Evolutionary conservation across 2,329 filamentous ascomycete species (phyloP), one percentile per base, ranked within the genome.

Genomic region (Amauroascus verrucosus): DNA sequence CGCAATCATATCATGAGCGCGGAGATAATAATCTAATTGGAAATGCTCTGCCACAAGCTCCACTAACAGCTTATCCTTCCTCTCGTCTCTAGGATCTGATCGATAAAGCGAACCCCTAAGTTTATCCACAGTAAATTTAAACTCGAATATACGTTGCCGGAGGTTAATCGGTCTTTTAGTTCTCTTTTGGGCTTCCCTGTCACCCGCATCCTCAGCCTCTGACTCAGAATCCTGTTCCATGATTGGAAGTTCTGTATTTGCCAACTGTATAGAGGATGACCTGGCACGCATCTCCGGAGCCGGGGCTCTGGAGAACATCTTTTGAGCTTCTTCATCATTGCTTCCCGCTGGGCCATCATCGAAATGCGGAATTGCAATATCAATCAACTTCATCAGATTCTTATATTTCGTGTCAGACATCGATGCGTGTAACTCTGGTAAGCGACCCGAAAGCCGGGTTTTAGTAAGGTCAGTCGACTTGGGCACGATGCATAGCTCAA

Each of bases 321-420:
- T 55, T 61, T 65, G n/a, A 61, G 62, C 9, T 63, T 64, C 55
- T 68, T 63, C 55, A 62, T 60, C 18, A 51, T 67, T 67, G 53
- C 71, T 73, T 33, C 65, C 60, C 38, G 62, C 58, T 45, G 56
- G 53, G 1, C 76, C 74, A 14, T 76, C 73, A 24, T 81, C 79
- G 54, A 97, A 84, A 57, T 86, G 90, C 1, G 93, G 94, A 55
- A 98, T 87, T 0, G 93, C 90, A 54, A 95, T 89, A 56, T 98
- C 91, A 57, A 98, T 91, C 41, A 98, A 77, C 62, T 83, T 90
- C 93, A 99, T 98, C 56, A 98, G 69, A 44, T 82, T 90, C 73
- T 97, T 98, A 75, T 98, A 98, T 67, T 98, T 98, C 35, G 83
- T 83, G 63, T 99, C 94, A 0, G 93, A 97, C 35, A 94, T 84